phyloP scores from a whole-genome alignment of 805 yeast genomes.

The Clavispora fructus region DNA sequence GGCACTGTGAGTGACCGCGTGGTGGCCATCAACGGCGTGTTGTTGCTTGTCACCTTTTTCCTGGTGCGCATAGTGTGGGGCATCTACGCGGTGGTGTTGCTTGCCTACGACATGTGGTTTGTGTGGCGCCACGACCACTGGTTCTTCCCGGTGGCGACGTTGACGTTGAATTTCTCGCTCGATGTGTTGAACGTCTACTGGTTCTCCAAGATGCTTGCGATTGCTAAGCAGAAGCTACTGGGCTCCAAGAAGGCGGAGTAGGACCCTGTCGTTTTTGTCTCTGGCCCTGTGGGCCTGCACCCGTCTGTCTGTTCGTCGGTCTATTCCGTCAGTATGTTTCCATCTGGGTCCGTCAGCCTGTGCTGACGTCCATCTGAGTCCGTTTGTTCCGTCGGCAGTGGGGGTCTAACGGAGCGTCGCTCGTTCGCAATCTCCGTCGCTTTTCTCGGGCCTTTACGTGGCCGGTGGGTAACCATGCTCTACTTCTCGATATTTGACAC shows the following conservation, averaged over 20 bases:
- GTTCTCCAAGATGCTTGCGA: constrained; percentile 80
- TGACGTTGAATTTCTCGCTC: constrained; percentile 56
- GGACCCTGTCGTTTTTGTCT: too few relatives aligned
- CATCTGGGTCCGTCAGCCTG: too few relatives aligned
- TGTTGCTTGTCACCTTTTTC: constrained; percentile 68
- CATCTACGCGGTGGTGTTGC: constrained; percentile 55
- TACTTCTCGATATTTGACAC: too few relatives aligned
- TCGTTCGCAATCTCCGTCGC: too few relatives aligned
- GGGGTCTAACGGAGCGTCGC: too few relatives aligned
- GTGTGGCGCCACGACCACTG: constrained; percentile 42
- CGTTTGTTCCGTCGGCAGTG: too few relatives aligned
- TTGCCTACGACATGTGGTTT: constrained; percentile 34
- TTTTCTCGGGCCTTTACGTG: too few relatives aligned
- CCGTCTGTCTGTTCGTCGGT: too few relatives aligned
- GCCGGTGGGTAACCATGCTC: too few relatives aligned
- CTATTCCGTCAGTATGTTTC: too few relatives aligned
- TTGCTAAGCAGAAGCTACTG: constrained; percentile 54
- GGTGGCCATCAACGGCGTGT: constrained; percentile 64
- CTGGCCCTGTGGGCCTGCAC: too few relatives aligned
- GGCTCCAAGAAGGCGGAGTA: constrained; percentile 6
- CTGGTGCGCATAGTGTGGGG: constrained; percentile 84
- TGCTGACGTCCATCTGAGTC: too few relatives aligned
- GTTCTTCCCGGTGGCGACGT: constrained; percentile 44
- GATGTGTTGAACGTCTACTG: constrained; percentile 71
- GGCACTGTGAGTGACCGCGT: constrained; percentile 53